These are phyloP conservation scores for Casuarina cunninghamiana DNA, from an alignment of 306 rosid species.

Conservation along the genomic window DNA sequence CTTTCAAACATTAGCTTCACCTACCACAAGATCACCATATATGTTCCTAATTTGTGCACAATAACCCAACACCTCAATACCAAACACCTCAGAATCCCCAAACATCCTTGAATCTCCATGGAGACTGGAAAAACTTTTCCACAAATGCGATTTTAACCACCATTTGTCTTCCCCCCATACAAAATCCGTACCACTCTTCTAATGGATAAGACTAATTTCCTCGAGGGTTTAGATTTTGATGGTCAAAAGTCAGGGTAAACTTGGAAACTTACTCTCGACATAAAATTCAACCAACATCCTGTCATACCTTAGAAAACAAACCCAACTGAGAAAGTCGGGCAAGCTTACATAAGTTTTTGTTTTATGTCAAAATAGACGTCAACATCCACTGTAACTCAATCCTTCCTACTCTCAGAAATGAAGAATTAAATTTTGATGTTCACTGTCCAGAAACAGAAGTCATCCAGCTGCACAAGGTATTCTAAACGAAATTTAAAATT, in stretches of 20 bases:
- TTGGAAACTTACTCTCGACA: too few relatives aligned
- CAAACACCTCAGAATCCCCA: not conserved
- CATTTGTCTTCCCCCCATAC: not conserved
- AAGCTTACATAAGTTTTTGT: too few relatives aligned
- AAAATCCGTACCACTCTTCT: not conserved
- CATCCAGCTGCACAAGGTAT: not conserved
- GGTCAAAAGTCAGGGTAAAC: too few relatives aligned
- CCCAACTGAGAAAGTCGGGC: too few relatives aligned
- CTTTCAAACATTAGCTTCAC: not conserved
- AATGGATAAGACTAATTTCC: not conserved
- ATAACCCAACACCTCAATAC: not conserved
- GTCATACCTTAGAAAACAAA: too few relatives aligned
- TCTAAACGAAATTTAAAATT: conserved; percentile 2
- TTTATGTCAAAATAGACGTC: not conserved
- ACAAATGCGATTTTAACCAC: not conserved
- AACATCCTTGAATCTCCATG: not conserved
- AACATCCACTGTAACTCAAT: not conserved
- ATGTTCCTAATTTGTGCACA: not conserved
- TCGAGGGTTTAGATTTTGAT: not conserved
- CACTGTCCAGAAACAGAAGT: not conserved
- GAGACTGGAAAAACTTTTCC: not conserved
- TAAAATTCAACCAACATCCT: too few relatives aligned
- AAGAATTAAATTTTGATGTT: not conserved
- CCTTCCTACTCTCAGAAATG: not conserved
- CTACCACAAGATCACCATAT: not conserved